These are phyloP conservation scores for Aristolochia fimbriata DNA, from an alignment of 164 flowering plant species.

Conservation along the genomic window DNA sequence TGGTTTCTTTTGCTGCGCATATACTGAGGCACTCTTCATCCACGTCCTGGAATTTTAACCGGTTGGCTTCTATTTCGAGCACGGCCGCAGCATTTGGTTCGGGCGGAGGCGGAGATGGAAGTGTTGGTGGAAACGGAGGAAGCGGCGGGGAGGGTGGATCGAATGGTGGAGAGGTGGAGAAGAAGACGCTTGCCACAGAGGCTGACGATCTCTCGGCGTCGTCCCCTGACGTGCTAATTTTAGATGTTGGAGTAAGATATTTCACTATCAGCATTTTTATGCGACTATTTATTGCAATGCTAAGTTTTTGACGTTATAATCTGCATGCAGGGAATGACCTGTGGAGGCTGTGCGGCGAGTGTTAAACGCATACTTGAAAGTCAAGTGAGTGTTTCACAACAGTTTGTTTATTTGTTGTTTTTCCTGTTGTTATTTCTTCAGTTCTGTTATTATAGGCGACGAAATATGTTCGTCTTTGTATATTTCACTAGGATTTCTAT, in stretches of 20 bases:
- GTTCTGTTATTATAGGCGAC: too few relatives aligned
- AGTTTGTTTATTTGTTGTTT: background rate
- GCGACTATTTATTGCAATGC: background rate
- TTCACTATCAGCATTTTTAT: background rate
- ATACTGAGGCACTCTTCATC: conserved; percentile 11
- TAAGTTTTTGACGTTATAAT: background rate
- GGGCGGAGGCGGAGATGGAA: conserved; percentile 36
- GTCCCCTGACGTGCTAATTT: conserved; percentile 65
- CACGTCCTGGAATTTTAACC: conserved; percentile 7
- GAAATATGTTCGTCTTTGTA: too few relatives aligned
- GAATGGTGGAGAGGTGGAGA: conserved; percentile 27
- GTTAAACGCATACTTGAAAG: conserved; percentile 79
- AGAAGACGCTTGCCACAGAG: conserved; percentile 26
- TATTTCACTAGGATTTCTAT: too few relatives aligned
- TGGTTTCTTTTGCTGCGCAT: conserved; percentile 6
- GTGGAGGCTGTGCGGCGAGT: conserved; percentile 88
- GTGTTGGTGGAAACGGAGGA: conserved; percentile 31
- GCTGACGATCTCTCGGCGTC: conserved; percentile 32
- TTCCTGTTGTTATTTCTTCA: background rate
- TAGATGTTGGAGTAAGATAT: conserved; percentile 69
- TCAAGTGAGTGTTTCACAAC: conserved; percentile 40
- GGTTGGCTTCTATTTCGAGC: conserved; percentile 24
- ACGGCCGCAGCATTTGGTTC: conserved; percentile 11
- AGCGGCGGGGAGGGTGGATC: conserved; percentile 36
- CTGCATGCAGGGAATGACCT: conserved; percentile 65